Conservation (phyloP, 2,329 filamentous ascomycete genomes). For the Venturia nashicola region DNA sequence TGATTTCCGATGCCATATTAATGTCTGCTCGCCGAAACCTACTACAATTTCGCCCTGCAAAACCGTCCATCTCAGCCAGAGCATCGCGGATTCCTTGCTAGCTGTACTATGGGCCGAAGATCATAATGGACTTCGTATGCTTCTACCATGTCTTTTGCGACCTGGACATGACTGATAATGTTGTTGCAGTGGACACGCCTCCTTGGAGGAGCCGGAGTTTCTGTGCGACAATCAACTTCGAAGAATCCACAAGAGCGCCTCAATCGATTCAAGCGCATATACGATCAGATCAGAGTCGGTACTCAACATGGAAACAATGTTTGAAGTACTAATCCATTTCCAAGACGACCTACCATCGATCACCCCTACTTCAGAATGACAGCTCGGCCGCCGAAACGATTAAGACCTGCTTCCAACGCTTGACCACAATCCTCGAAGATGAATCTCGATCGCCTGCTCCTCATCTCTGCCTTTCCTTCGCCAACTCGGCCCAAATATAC, state of each 20-base stretch:
- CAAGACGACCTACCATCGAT: slow-evolving; percentile 49
- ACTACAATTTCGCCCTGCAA: not conserved
- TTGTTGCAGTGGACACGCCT: slow-evolving; percentile 38
- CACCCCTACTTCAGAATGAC: slow-evolving; percentile 38
- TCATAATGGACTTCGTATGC: slow-evolving; percentile 11
- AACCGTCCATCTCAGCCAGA: not conserved
- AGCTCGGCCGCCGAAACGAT: slow-evolving; percentile 38
- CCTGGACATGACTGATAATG: not conserved
- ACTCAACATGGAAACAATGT: not conserved
- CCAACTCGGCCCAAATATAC: slow-evolving; percentile 77
- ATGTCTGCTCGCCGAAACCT: not conserved
- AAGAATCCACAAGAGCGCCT: slow-evolving; percentile 49
- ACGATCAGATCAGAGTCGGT: slow-evolving; percentile 44
- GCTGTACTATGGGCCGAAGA: not conserved
- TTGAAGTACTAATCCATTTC: slow-evolving; percentile 9
- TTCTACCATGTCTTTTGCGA: not conserved
- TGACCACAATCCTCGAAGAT: slow-evolving; percentile 64
- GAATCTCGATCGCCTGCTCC: slow-evolving; percentile 80
- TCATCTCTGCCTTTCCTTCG: slow-evolving; percentile 83
- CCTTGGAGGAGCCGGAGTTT: slow-evolving; percentile 2
- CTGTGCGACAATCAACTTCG: slow-evolving; percentile 13
- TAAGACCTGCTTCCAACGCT: slow-evolving; percentile 40
- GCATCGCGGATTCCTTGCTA: not conserved
- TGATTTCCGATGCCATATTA: not conserved
- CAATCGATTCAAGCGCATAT: slow-evolving; percentile 47